Percentiles rank a stretch among this genome's conserved stretches.
Evolutionary conservation across 257 asterid genomes (phyloP).

Genomic region (Sherardia arvensis): DNA sequence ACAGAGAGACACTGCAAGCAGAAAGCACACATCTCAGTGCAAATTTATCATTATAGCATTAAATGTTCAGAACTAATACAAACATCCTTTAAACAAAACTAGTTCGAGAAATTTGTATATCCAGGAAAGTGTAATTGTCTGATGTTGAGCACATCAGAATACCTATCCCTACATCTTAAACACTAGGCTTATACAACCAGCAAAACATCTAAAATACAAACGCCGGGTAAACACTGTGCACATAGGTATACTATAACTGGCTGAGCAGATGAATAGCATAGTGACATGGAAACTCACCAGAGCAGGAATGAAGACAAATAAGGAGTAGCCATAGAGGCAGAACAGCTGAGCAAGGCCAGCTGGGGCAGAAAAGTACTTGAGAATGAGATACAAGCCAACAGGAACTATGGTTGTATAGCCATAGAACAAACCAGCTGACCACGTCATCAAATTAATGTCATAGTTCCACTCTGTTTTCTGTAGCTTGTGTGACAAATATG

Average conservation of each 20-base stretch:
- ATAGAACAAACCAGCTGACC: slow-evolving; percentile 95
- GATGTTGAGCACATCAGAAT: not conserved
- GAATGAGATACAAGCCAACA: slow-evolving; percentile 59
- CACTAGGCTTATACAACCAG: too few species aligned
- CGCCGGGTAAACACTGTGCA: too few species aligned
- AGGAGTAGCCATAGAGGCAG: slow-evolving; percentile 93
- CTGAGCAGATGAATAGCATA: not conserved
- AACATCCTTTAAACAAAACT: not conserved
- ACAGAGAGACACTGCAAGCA: slow-evolving; percentile 80
- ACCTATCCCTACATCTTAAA: not conserved
- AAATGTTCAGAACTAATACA: not conserved
- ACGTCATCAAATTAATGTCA: slow-evolving; percentile 77
- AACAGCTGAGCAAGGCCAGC: slow-evolving; percentile 79
- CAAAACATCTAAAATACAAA: not conserved
- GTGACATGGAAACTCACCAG: slow-evolving; percentile 50
- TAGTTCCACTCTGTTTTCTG: slow-evolving; percentile 80
- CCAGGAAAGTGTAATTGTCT: not conserved
- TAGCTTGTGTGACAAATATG: slow-evolving; percentile 80
- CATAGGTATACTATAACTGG: not conserved
- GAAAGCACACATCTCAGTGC: not conserved
- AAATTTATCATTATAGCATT: not conserved
- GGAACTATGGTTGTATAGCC: slow-evolving; percentile 89
- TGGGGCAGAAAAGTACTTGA: slow-evolving; percentile 97
- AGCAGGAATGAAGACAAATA: slow-evolving; percentile 91
- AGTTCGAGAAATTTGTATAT: not conserved